A percentile compares a stretch with the other conserved stretches of the same genome.
Conservation (phyloP, 495 filamentous ascomycete genomes). For the Aspergillus coremiiformis region DNA sequence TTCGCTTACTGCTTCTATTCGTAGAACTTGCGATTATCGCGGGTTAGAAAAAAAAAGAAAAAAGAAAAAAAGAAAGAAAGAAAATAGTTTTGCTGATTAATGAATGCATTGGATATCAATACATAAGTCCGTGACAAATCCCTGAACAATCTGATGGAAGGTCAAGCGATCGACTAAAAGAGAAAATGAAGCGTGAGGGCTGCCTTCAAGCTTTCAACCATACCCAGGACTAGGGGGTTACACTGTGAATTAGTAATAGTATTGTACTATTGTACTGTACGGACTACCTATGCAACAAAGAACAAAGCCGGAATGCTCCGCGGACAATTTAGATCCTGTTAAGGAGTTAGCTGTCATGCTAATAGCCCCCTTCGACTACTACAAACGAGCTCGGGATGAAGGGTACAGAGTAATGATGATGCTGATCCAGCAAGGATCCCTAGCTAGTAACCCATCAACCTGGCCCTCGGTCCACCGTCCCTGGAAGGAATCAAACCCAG, state of each 20-base stretch:
- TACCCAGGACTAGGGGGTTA: neutral
- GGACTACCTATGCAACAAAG: no score
- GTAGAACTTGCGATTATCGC: neutral
- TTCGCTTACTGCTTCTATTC: neutral
- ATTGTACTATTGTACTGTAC: no score
- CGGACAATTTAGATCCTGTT: neutral
- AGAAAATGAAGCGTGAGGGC: neutral
- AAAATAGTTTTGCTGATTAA: no score
- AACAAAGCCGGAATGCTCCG: neutral
- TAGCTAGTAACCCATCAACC: slow-evolving; percentile 13
- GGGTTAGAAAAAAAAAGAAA: no score
- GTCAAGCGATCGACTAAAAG: neutral
- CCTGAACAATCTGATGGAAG: neutral
- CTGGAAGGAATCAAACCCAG: slow-evolving; percentile 1
- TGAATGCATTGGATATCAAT: neutral
- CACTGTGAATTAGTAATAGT: no score
- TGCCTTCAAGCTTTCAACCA: neutral
- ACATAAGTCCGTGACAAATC: neutral
- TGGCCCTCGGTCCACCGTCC: slow-evolving; percentile 5
- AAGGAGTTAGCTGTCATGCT: neutral
- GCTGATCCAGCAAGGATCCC: slow-evolving; percentile 2
- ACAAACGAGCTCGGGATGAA: no score
- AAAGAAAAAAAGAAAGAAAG: no score
- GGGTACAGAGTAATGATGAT: no score
- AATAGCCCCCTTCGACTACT: neutral